Evolutionary conservation across 371 early-diverging fungal species (phyloP), one percentile per base, ranked within the genome.

Genomic region (Capillidium heterosporum): DNA sequence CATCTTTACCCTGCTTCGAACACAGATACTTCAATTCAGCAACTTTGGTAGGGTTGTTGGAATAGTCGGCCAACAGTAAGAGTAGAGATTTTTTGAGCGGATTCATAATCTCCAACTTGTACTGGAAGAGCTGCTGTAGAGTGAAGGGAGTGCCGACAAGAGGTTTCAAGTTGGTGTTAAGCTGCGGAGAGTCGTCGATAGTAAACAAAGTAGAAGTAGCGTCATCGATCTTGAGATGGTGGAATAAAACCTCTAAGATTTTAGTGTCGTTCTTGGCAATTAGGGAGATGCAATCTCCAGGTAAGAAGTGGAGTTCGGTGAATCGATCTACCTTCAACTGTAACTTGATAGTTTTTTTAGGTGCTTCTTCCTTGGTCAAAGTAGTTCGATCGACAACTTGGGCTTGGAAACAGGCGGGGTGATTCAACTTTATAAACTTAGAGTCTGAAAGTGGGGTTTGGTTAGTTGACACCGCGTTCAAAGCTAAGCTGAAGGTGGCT

Each of bases 201-300:
- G 24, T 24, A 13, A 39, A 15, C n/a, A 53, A 62, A 44, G 64
- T 62, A 15, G 61, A 60, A 0, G 75, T 67, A 21, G 60, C 60
- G 1, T 67, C 61, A 5, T 57, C 54, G 11, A 73, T 48, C 19
- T 46, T 66, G 13, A 84, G 61, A 26, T 72, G 60, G 0, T 59
- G 58, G 28, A 85, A 57, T 1, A 85, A 49, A 0, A 73, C 78
- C 1, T 68, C 59, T 0, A 85, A 79, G 48, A 82, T 59, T 0
- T 62, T 56, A 19, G 77, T 73, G 54, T 78, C 72, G 62, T 91
- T 91, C 23, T 89, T 88, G 1, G 85, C 82, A 47, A 78, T 57
- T 3, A 93, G 68, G 47, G 86, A 91, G 68, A 94, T 82, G 0
- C 90, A 78, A 67, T 91, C 94, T 32, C 95, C 94, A 2, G 92